phyloP scores from a whole-genome alignment of 805 yeast species.

The Teunomyces pallodes region DNA sequence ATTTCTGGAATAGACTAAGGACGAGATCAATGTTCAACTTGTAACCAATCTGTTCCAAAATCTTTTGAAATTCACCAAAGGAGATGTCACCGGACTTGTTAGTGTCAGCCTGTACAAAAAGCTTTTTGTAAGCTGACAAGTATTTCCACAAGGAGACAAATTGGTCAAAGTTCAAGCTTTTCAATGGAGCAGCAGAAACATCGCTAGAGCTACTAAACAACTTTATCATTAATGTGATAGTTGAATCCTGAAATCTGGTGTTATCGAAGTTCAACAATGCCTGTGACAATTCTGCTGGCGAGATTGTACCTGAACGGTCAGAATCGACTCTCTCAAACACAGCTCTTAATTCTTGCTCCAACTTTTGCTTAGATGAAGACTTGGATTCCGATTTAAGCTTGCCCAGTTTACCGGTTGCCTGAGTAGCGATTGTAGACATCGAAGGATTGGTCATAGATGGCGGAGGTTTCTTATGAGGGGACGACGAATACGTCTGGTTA shows the following conservation, averaged over 20 bases:
- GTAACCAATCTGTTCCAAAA: constrained; percentile 66
- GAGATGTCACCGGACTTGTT: constrained; percentile 58
- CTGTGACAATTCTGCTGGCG: constrained; percentile 54
- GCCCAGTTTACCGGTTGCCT: constrained; percentile 1
- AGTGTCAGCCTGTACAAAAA: constrained; percentile 61
- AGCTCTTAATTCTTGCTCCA: constrained; percentile 47
- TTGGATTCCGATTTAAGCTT: constrained; percentile 7
- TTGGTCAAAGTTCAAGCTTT: constrained; percentile 49
- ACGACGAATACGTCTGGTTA: constrained; percentile 1
- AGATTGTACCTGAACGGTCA: constrained; percentile 51
- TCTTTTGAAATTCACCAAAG: constrained; percentile 62
- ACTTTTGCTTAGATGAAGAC: constrained; percentile 34
- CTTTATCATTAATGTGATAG: constrained; percentile 60
- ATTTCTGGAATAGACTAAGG: constrained; percentile 55
- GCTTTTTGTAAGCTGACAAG: constrained; percentile 61
- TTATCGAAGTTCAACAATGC: constrained; percentile 66
- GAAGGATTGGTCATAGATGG: constrained; percentile 7
- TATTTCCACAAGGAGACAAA: constrained; percentile 69
- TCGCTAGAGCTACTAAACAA: constrained; percentile 46
- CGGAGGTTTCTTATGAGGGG: constrained; percentile 20
- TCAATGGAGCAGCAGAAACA: constrained; percentile 16
- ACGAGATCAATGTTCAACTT: constrained; percentile 55
- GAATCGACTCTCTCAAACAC: constrained; percentile 56
- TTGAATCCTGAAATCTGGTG: constrained; percentile 57
- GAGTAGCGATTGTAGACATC: background rate